A percentile compares a stretch with the other conserved stretches of the same genome.
These are phyloP conservation scores for Clausena lansium DNA, from an alignment of 345 rosid genomes.

Conservation along the genomic window DNA sequence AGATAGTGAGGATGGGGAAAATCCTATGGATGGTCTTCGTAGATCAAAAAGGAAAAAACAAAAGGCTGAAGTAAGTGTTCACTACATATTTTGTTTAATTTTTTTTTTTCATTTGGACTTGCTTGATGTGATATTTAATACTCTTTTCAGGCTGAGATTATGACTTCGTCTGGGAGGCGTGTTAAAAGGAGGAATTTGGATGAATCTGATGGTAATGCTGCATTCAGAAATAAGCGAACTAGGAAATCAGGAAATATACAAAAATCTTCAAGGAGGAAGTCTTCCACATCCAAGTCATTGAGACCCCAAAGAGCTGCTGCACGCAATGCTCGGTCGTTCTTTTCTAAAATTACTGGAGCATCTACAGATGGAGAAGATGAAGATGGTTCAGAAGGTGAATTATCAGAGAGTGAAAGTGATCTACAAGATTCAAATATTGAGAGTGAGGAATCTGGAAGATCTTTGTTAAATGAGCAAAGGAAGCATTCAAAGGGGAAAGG, in stretches of 20 bases:
- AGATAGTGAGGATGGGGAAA: slow-evolving; percentile 61
- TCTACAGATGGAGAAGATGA: slow-evolving; percentile 74
- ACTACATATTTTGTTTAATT: not conserved
- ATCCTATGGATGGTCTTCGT: slow-evolving; percentile 55
- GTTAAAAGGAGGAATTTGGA: slow-evolving; percentile 85
- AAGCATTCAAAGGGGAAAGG: slow-evolving; percentile 73
- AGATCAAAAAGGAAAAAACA: slow-evolving; percentile 72
- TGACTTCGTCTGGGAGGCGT: slow-evolving; percentile 93
- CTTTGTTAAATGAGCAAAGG: slow-evolving; percentile 45
- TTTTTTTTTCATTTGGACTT: not conserved
- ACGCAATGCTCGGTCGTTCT: slow-evolving; percentile 81
- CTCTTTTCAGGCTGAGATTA: slow-evolving; percentile 59
- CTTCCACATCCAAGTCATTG: slow-evolving; percentile 62
- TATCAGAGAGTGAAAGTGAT: slow-evolving; percentile 69
- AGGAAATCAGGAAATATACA: slow-evolving; percentile 57
- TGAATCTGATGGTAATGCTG: slow-evolving; percentile 55
- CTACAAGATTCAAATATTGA: slow-evolving; percentile 52
- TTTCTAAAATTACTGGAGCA: slow-evolving; percentile 80
- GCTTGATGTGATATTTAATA: slow-evolving; percentile 11
- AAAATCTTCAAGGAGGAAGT: slow-evolving; percentile 51
- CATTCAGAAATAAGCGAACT: slow-evolving; percentile 36
- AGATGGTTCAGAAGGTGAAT: slow-evolving; percentile 62
- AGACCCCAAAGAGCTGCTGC: slow-evolving; percentile 98
- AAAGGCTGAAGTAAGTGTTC: slow-evolving; percentile 61
- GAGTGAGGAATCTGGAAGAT: slow-evolving; percentile 65